Evolutionary conservation across 148 eudicot species (phyloP).

Genomic region (Rhododendron ovatum): DNA sequence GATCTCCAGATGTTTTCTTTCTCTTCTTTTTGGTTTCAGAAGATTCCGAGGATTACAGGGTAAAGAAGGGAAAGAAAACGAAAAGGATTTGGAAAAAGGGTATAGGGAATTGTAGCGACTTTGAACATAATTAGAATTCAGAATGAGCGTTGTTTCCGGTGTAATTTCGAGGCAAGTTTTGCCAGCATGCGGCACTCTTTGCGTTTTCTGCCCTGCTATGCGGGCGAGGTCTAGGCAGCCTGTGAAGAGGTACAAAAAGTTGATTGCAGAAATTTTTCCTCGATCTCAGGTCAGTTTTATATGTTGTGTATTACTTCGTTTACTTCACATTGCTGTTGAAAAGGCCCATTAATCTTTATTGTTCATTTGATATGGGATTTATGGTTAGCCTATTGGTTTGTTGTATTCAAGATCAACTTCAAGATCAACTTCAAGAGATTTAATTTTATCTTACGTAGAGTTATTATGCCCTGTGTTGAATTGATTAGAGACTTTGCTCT

Average conservation of each 20-base stretch:
- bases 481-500: not conserved
- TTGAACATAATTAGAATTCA: conserved; percentile 10
- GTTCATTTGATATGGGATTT: not conserved
- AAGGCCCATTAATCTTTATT: not conserved
- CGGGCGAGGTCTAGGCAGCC: conserved; percentile 95
- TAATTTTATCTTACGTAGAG: not conserved
- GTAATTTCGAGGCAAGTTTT: conserved; percentile 83
- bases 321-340: not conserved
- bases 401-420: not conserved
- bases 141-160: conserved; percentile 79
- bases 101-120: conserved; percentile 7
- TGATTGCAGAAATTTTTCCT: conserved; percentile 84
- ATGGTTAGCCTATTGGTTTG: not conserved
- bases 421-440: not conserved
- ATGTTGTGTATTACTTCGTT: not conserved
- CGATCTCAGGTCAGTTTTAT: conserved; percentile 56
- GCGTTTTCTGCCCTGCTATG: conserved; percentile 85
- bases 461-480: not conserved
- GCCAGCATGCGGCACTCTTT: conserved; percentile 85
- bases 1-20: conserved; percentile 26
- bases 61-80: conserved; percentile 35
- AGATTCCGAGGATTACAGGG: not conserved
- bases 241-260: conserved; percentile 91
- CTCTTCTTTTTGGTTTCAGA: conserved; percentile 22
- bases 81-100: not conserved